Conservation (phyloP, 1,139 yeast genomes). For the Candida tetrigidarum region DNA sequence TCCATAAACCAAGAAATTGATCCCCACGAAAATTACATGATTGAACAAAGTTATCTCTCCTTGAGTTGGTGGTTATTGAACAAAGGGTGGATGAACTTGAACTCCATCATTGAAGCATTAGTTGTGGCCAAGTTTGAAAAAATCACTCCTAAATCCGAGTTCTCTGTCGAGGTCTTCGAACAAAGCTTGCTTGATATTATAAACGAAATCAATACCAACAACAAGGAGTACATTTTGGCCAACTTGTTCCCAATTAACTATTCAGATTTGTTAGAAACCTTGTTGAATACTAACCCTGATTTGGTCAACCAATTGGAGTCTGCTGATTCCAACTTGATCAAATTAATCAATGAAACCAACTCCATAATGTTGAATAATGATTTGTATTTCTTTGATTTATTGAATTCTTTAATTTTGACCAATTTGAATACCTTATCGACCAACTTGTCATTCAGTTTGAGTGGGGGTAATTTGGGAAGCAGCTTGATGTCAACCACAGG, state of each 20-base stretch:
- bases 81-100: conserved; percentile 74
- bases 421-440: conserved; percentile 34
- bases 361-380: conserved; percentile 31
- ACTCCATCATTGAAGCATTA: conserved; percentile 55
- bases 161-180: conserved; percentile 63
- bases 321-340: conserved; percentile 45
- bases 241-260: conserved; percentile 48
- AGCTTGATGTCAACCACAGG: conserved; percentile 16
- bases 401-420: conserved; percentile 30
- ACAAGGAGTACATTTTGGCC: conserved; percentile 43
- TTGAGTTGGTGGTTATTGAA: conserved; percentile 95
- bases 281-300: conserved; percentile 50
- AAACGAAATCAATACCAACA: conserved; percentile 39
- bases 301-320: conserved; percentile 42
- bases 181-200: conserved; percentile 28
- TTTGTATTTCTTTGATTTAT: conserved; percentile 36
- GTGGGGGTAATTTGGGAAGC: conserved; percentile 19
- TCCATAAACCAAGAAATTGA: conserved; percentile 22
- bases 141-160: conserved; percentile 73
- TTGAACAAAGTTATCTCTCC: conserved; percentile 85
- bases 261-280: conserved; percentile 47
- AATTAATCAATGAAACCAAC: conserved; percentile 50
- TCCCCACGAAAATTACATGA: conserved; percentile 46
- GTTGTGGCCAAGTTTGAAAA: conserved; percentile 66
- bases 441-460: conserved; percentile 30